These are phyloP conservation scores for Alectoria sarmentosa DNA, from an alignment of 495 filamentous ascomycete species.

Conservation along the genomic window DNA sequence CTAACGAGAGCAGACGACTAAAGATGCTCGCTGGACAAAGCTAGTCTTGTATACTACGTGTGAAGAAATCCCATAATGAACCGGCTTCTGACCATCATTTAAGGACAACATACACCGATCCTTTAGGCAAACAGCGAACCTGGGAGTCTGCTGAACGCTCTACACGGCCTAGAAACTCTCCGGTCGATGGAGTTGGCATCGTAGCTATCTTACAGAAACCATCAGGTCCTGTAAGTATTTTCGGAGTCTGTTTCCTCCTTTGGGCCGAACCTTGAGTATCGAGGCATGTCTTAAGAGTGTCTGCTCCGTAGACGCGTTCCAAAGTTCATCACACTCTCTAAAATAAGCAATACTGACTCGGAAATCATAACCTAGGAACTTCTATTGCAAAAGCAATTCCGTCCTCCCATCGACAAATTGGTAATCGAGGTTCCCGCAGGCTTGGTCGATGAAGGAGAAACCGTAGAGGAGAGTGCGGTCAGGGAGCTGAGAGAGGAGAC, in stretches of 20 bases:
- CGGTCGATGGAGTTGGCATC: conserved; percentile 87
- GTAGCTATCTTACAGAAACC: conserved; percentile 75
- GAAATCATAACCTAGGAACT: no score
- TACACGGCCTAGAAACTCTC: conserved; percentile 55
- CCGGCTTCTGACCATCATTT: neutral
- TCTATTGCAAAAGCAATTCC: conserved; percentile 80
- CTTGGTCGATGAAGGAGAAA: conserved; percentile 75
- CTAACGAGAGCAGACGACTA: conserved; percentile 32
- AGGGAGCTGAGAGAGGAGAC: conserved; percentile 94
- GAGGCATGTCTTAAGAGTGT: no score
- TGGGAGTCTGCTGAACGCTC: conserved; percentile 79
- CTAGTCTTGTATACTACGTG: conserved; percentile 34
- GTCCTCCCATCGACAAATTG: conserved; percentile 72
- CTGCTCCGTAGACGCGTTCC: no score
- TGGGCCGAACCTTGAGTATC: no score
- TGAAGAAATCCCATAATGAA: neutral
- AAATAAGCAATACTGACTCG: no score
- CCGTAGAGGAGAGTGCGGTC: conserved; percentile 68
- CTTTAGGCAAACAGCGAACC: conserved; percentile 57
- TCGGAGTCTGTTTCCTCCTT: no score
- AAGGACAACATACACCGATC: conserved; percentile 62
- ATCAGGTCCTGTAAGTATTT: conserved; percentile 55
- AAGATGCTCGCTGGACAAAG: conserved; percentile 69
- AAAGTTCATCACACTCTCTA: no score
- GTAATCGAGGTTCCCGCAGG: conserved; percentile 83